Percentiles rank a stretch among this genome's conserved stretches.
Evolutionary conservation across 2,329 filamentous ascomycete species (phyloP).

Genomic region (Blastomyces gilchristii): DNA sequence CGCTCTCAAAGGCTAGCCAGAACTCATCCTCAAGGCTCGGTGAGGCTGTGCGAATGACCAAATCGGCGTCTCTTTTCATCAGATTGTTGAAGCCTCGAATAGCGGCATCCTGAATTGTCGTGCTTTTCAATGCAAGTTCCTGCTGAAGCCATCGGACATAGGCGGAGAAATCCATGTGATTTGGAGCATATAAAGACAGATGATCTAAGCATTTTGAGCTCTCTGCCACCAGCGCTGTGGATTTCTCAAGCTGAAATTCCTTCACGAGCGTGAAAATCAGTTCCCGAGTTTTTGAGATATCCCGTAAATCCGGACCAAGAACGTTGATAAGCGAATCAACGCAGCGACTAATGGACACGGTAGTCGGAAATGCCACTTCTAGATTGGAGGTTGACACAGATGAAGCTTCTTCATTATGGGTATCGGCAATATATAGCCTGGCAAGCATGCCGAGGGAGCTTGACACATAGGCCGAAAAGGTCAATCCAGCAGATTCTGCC

Average conservation of each 20-base stretch:
- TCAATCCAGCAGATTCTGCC: slow-evolving; percentile 82
- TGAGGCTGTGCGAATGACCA: slow-evolving; percentile 66
- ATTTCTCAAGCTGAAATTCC: slow-evolving; percentile 69
- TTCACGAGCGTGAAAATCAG: slow-evolving; percentile 78
- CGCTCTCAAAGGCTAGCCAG: slow-evolving; percentile 76
- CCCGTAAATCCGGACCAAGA: slow-evolving; percentile 86
- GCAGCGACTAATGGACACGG: slow-evolving; percentile 72
- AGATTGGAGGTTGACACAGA: slow-evolving; percentile 80
- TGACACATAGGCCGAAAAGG: slow-evolving; percentile 81
- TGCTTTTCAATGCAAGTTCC: slow-evolving; percentile 59
- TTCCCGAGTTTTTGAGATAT: slow-evolving; percentile 81
- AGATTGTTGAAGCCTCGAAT: slow-evolving; percentile 85
- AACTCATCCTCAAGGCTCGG: slow-evolving; percentile 78
- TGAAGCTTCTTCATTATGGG: slow-evolving; percentile 74
- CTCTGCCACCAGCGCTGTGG: slow-evolving; percentile 60
- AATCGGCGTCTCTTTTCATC: slow-evolving; percentile 83
- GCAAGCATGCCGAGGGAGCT: slow-evolving; percentile 88
- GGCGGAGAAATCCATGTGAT: slow-evolving; percentile 68
- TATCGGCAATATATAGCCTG: slow-evolving; percentile 83
- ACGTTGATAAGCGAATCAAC: slow-evolving; percentile 96
- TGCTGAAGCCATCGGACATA: slow-evolving; percentile 77
- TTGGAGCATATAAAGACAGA: slow-evolving; percentile 80
- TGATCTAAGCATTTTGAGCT: slow-evolving; percentile 81
- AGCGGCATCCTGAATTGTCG: slow-evolving; percentile 64
- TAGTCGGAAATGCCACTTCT: slow-evolving; percentile 72